Evolutionary conservation across 345 rosid species (phyloP), one percentile per base, ranked within the genome.

Genomic region (Rhizophora mangle): DNA sequence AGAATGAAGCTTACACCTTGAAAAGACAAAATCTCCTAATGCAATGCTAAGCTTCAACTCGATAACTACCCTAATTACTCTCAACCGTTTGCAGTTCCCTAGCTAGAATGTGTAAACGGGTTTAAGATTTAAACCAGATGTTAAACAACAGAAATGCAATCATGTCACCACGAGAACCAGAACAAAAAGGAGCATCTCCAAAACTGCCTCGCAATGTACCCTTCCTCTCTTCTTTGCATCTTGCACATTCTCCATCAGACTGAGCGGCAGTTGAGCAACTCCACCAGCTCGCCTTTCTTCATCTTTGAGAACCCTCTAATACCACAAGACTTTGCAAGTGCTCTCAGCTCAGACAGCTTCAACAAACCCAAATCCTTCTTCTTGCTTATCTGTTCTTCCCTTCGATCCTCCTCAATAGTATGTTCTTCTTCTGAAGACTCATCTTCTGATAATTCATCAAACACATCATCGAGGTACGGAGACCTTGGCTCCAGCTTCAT

Each of bases 241-340:
- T 51, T 64, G 47, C 71, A 72, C 70, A 72, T 63, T 49, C 32
- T 22, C 66, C 47, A 73, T 72, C 79, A 86, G 49, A 37, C 65
- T 52, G 80, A 75, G 32, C 70, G 54, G 65, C 77, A 62, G 54
- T 76, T 47, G 26, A 94, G 89, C 84, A 91, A 75, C 72, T 78
- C 76, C 73, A 94, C 61, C 64, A 94, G 81, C 8, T 83, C 84
- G 3, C 76, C 72, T 79, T 91, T 94, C 83, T 91, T 94, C 96
- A 91, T 85, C 88, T 83, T 94, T 9, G 96, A 91, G 75, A 75
- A 78, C 76, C 95, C 93, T 76, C 84, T 94, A 64, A 91, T n/a
- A 27, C 98, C 92, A 1, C 88, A 84, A 56, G 93, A 79, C 68
- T 89, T 94, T 36, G 97, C 98, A 60, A 91, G 63, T 67, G 81